Evolutionary conservation across 306 rosid species (phyloP).

Genomic region (Canavalia gladiata): DNA sequence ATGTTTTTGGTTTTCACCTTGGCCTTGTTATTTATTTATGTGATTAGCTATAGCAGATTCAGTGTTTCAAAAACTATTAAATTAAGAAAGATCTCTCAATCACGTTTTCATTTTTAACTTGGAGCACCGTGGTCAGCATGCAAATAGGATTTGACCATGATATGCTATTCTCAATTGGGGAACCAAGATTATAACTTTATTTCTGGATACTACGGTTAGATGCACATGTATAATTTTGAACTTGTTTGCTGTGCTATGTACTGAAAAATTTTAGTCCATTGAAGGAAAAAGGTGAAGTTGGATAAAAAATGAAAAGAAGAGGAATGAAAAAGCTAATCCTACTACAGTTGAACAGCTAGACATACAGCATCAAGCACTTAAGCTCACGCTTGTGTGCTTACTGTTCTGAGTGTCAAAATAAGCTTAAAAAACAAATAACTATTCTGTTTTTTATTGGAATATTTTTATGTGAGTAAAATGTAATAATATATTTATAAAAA

Average conservation of each 20-base stretch:
- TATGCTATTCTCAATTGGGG: not conserved
- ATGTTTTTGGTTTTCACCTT: slow-evolving; percentile 2
- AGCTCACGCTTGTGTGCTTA: slow-evolving; percentile 72
- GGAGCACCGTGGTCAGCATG: not conserved
- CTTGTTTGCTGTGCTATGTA: slow-evolving; percentile 59
- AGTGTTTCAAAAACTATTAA: slow-evolving; percentile 2
- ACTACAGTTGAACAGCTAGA: slow-evolving; percentile 82
- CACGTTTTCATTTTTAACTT: not conserved
- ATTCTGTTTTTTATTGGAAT: too few species aligned
- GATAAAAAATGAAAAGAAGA: slow-evolving; percentile 74
- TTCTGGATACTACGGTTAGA: slow-evolving; percentile 9
- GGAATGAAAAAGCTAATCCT: slow-evolving; percentile 59
- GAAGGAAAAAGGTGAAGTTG: slow-evolving; percentile 82
- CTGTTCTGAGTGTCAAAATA: slow-evolving; percentile 19
- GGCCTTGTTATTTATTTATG: slow-evolving; percentile 12
- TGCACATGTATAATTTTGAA: slow-evolving; percentile 19
- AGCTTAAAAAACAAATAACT: too few species aligned
- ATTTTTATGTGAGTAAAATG: too few species aligned
- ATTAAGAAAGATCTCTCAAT: not conserved
- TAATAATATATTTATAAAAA: too few species aligned
- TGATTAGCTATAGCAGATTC: not conserved
- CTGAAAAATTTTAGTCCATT: slow-evolving; percentile 80
- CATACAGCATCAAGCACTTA: slow-evolving; percentile 96
- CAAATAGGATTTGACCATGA: too few species aligned
- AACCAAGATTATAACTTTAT: not conserved